Evolutionary conservation across 352 stramenopile species (phyloP).

Genomic region (Globisporangium lucens): DNA sequence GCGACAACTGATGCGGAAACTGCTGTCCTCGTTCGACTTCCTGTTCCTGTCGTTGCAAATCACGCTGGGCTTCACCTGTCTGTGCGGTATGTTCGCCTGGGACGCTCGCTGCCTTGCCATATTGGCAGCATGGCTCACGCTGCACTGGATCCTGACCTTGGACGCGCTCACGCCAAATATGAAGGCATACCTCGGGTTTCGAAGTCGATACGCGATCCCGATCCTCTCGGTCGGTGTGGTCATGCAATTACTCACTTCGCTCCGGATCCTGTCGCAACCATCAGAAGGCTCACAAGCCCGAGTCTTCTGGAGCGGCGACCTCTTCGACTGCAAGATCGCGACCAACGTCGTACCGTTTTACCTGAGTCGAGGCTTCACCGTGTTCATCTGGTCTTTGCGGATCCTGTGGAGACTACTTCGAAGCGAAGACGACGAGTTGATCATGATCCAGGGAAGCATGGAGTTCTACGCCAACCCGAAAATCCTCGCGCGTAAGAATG

Average conservation of each 20-base stretch:
- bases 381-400: not conserved
- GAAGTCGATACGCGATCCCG: not conserved
- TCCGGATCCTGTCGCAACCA: not conserved
- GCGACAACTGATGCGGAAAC: not conserved
- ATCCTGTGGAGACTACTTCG: not conserved
- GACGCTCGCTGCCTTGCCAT: constrained; percentile 1
- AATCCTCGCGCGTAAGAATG: not conserved
- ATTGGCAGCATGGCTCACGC: constrained; percentile 17
- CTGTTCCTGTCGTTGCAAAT: constrained; percentile 28
- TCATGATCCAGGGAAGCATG: constrained; percentile 9
- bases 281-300: not conserved
- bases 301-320: not conserved
- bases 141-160: constrained; percentile 22
- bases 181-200: constrained; percentile 10
- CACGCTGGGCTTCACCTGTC: constrained; percentile 9
- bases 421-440: not conserved
- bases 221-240: not conserved
- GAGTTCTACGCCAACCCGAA: constrained; percentile 13
- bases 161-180: constrained; percentile 22
- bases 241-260: not conserved
- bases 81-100: constrained; percentile 23
- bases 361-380: constrained; percentile 4
- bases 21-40: constrained; percentile 27
- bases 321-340: constrained; percentile 1
- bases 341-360: not conserved